A percentile compares a stretch with the other conserved stretches of the same genome.
Evolutionary conservation across 148 eudicot species (phyloP).

Genomic region (Spergularia bocconei): DNA sequence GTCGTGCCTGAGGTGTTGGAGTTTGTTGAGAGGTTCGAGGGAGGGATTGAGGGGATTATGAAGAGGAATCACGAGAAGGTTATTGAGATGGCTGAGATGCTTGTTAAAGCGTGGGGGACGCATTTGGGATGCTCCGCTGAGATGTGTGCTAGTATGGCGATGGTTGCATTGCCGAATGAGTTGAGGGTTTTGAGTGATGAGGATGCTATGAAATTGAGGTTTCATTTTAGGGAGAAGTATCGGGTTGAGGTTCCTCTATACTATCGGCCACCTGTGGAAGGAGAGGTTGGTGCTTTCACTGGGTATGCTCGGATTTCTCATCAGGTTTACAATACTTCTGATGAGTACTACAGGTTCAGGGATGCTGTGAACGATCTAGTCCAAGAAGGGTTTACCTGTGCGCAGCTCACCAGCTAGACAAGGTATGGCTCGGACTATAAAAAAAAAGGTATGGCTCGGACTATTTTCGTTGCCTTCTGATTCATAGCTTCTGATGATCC

Average conservation of each 20-base stretch:
- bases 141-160: slow-evolving; percentile 82
- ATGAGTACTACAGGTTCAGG: slow-evolving; percentile 69
- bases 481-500: neutral
- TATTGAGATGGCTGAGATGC: slow-evolving; percentile 79
- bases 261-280: slow-evolving; percentile 58
- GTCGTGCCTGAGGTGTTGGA: slow-evolving; percentile 74
- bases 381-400: slow-evolving; percentile 57
- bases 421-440: slow-evolving; percentile 36
- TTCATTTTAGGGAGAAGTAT: slow-evolving; percentile 63
- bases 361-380: slow-evolving; percentile 79
- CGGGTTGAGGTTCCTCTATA: slow-evolving; percentile 84
- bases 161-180: slow-evolving; percentile 77
- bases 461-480: neutral
- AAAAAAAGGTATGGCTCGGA: slow-evolving; percentile 41
- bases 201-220: slow-evolving; percentile 63
- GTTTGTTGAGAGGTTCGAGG: slow-evolving; percentile 77
- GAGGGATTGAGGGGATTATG: slow-evolving; percentile 84
- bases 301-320: slow-evolving; percentile 95
- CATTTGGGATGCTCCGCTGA: slow-evolving; percentile 68
- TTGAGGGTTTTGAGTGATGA: slow-evolving; percentile 59
- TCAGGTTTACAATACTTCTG: slow-evolving; percentile 71
- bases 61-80: slow-evolving; percentile 74
- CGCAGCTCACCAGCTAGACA: slow-evolving; percentile 36
- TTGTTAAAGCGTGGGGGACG: slow-evolving; percentile 76
- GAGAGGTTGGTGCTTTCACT: slow-evolving; percentile 54